Evolutionary conservation across 495 filamentous ascomycete species (phyloP), one percentile per base, ranked within the genome.

Genomic region (Diplogelasinospora grovesii): DNA sequence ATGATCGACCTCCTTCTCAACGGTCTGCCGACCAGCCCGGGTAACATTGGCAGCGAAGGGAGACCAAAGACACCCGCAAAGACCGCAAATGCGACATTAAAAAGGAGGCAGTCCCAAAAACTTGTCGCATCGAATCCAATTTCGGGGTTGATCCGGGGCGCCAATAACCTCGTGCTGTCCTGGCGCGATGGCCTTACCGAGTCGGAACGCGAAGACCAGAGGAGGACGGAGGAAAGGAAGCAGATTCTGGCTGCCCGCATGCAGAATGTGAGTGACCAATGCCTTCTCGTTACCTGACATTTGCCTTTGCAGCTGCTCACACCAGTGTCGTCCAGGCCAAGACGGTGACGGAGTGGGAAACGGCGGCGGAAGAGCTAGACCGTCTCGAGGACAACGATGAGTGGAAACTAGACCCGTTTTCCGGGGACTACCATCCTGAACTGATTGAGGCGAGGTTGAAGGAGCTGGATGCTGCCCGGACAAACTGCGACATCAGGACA

Each of bases 361-460:
- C 52, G 35, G 79, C 75, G 13, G 90, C 90, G 10, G 69, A 63
- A n/a, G 83, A 89, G 52, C 68, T 96, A 24, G 89, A 96, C 58
- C 54, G 68, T 3, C 63, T 95, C 25, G 88, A 95, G 59, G 80
- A 82, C 24, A 86, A 89, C 52, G 81, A 86, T 47, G 61, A 65
- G 6, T 96, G 89, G 89, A 96, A 94, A 53, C 53, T 61, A 2
- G 71, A 80, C n/a, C 54, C 42, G 6, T 54, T 46, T 11, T 61
- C 46, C 3, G 52, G 72, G 20, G 83, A 90, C 51, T 93, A 92
- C 64, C 68, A 87, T 54, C 73, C 77, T 5, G 59, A 59, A 0
- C 65, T 93, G 10, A 78, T 96, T 25, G 67, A 76, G 39, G 65
- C 73, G 23, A 79, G 85, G 21, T 65, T 95, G 23, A 66, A 69